Evolutionary conservation across 371 early-diverging fungal genomes (phyloP).

Genomic region (Dentiscutata heterogama): DNA sequence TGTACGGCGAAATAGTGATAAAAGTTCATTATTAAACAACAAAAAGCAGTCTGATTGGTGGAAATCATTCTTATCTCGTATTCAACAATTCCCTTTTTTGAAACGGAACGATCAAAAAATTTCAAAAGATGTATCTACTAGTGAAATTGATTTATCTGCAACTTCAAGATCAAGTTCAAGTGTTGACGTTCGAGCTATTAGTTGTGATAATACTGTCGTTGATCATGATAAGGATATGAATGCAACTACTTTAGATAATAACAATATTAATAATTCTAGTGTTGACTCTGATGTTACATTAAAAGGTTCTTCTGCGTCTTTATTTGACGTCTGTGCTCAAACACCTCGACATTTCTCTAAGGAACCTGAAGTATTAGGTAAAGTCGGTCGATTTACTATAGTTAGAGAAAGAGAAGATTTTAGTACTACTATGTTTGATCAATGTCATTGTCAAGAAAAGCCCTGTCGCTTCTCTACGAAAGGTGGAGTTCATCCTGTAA

Average conservation of each 20-base stretch:
- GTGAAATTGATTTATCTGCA: not conserved
- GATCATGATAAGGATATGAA: not conserved
- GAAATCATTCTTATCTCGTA: not conserved
- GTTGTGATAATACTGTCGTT: not conserved
- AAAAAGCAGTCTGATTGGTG: not conserved
- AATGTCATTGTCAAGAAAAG: constrained; percentile 37
- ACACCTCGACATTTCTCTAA: constrained; percentile 12
- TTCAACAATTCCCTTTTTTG: not conserved
- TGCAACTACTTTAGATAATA: not conserved
- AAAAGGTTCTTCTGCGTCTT: no score
- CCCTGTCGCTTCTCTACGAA: constrained; percentile 11
- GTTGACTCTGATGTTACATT: no score
- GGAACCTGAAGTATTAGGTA: constrained; percentile 29
- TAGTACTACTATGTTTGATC: constrained; percentile 25
- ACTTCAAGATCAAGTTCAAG: not conserved
- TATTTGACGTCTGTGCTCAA: constrained; percentile 24
- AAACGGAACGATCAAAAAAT: not conserved
- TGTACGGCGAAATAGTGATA: constrained; percentile 6
- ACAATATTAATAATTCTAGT: not conserved
- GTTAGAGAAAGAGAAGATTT: constrained; percentile 32
- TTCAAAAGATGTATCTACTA: not conserved
- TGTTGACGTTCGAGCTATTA: not conserved
- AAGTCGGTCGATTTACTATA: constrained; percentile 37
- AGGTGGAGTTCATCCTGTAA: constrained; percentile 21
- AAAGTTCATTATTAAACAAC: not conserved